Conservation (phyloP, 306 rosid genomes). For the Malus sylvestris region DNA sequence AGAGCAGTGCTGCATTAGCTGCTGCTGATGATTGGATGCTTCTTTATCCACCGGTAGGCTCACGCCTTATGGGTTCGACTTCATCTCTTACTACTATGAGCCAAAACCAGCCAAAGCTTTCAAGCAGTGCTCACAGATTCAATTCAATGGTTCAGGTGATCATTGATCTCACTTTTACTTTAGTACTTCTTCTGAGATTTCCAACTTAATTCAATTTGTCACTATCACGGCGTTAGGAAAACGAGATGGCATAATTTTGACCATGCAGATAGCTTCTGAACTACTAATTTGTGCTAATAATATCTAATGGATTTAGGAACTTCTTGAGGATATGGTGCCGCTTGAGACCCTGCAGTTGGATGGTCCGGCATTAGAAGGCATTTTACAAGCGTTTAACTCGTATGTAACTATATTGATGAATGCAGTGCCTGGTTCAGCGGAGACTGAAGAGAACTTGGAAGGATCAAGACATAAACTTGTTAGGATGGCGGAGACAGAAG, state of each 20-base stretch:
- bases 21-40: constrained; percentile 78
- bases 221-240: no score
- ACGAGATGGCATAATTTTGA: no score
- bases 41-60: constrained; percentile 35
- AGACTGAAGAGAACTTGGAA: constrained; percentile 53
- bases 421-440: constrained; percentile 74
- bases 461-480: constrained; percentile 57
- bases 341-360: constrained; percentile 73
- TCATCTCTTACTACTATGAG: constrained; percentile 26
- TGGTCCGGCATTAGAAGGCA: constrained; percentile 59
- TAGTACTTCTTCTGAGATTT: neutral
- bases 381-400: constrained; percentile 51
- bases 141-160: constrained; percentile 77
- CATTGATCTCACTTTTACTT: neutral
- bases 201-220: neutral
- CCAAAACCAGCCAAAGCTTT: constrained; percentile 60
- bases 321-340: constrained; percentile 65
- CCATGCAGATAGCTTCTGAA: neutral
- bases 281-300: neutral
- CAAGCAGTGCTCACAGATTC: constrained; percentile 76
- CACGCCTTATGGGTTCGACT: constrained; percentile 38
- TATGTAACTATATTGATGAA: constrained; percentile 60
- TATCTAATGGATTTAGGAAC: constrained; percentile 44
- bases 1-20: constrained; percentile 65
- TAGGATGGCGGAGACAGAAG: constrained; percentile 74